Evolutionary conservation across 305 asterid genomes (phyloP), one percentile per base, ranked within the genome.

Genomic region (Solanum chacoense): DNA sequence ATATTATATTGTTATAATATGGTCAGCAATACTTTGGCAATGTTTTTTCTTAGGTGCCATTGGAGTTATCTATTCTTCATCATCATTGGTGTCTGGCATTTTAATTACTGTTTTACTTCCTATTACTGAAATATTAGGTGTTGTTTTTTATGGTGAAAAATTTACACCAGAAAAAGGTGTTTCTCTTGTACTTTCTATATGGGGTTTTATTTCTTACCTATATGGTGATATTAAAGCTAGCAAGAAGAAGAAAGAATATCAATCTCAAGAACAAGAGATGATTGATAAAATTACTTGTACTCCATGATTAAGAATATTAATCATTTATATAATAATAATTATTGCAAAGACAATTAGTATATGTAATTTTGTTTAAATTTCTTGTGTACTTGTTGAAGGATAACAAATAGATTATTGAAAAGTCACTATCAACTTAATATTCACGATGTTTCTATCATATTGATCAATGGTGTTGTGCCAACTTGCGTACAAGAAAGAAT

Each of bases 181-280:
- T 26, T 86, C 88, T 69, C 67, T 86, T 26, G 69, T 75, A 34
- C 88, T 86, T 73, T 69, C 69, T 37, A 38, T 86, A 13, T 86
- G 88, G 88, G 88, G 88, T 1, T 86, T 86, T 18, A 42, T 86
- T 72, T 85, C 88, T 29, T 85, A 85, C 37, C 32, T 67, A 50
- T 85, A 85, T 85, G 88, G 88, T 45, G 80, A 85, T 38, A 24
- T 37, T 24, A 36, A 86, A 86, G 7, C 10, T 1, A 86, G 5
- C 81, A 85, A 85, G 3, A 11, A 1, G 69, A 85, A 67, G 7
- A 36, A 35, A 71, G 4, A 63, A 18, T 18, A 85, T 42, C 38
- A 85, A 69, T 36, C 55, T 26, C 5, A 7, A 14, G 63, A 26
- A 35, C 65, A 13, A 67, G 80, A 85, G 81, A 81, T 81, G 40